Percentiles rank a stretch among this genome's conserved stretches.
These are phyloP conservation scores for Diaporthe vexans DNA, from an alignment of 2,329 filamentous ascomycete species.

Conservation along the genomic window DNA sequence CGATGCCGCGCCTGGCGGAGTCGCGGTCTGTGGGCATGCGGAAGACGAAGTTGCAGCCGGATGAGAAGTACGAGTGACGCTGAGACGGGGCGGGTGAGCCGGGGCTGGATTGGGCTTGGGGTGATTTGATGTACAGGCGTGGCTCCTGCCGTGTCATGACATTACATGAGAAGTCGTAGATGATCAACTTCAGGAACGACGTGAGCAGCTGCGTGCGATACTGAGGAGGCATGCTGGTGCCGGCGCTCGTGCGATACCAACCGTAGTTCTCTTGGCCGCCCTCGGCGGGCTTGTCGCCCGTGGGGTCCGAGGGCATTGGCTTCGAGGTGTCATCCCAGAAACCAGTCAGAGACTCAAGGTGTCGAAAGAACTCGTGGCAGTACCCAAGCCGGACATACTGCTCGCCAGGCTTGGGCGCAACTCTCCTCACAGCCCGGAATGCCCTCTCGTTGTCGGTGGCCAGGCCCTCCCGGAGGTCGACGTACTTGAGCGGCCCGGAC, in stretches of 20 bases:
- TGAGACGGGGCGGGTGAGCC: constrained; percentile 42
- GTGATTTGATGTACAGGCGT: constrained; percentile 66
- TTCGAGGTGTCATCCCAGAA: constrained; percentile 75
- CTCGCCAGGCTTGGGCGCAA: constrained; percentile 68
- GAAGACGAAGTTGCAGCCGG: constrained; percentile 71
- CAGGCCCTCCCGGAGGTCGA: constrained; percentile 71
- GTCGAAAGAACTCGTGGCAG: constrained; percentile 76
- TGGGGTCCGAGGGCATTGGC: constrained; percentile 43
- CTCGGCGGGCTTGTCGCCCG: constrained; percentile 39
- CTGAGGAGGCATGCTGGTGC: constrained; percentile 70
- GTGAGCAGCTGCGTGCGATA: constrained; percentile 69
- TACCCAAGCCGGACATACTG: constrained; percentile 70
- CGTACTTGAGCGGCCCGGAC: constrained; percentile 70
- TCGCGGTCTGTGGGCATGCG: constrained; percentile 72
- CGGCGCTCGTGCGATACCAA: constrained; percentile 63
- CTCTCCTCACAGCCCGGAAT: constrained; percentile 72
- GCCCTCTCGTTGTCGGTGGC: constrained; percentile 69
- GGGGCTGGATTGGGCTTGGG: constrained; percentile 47
- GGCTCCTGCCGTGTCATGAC: constrained; percentile 71
- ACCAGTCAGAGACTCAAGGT: constrained; percentile 69
- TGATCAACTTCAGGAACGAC: constrained; percentile 74
- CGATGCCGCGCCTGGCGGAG: constrained; percentile 69
- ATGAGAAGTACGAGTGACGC: constrained; percentile 69
- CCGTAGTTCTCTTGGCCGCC: constrained; percentile 42
- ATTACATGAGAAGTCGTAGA: constrained; percentile 77